Evolutionary conservation across 768 basidiomycete species (phyloP).

Genomic region (Mycena haematopus): DNA sequence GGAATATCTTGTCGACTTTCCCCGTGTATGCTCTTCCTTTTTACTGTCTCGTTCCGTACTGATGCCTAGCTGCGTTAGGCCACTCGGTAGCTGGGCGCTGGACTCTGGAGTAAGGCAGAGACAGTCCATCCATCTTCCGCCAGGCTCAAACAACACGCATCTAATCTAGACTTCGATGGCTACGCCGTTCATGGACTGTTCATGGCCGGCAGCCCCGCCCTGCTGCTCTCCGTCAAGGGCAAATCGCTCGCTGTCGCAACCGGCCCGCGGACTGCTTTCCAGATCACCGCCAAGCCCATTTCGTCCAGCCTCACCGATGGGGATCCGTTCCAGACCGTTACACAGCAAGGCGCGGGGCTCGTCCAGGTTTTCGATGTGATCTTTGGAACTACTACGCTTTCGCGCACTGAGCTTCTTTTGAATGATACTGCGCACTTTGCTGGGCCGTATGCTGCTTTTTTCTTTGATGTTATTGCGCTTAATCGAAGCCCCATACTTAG

Average conservation of each 20-base stretch:
- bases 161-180: conserved; percentile 48
- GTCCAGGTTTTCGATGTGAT: conserved; percentile 52
- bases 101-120: conserved; percentile 41
- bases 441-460: conserved; percentile 30
- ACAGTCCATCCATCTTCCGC: neutral
- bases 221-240: conserved; percentile 50
- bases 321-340: conserved; percentile 40
- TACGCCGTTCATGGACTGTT: too few species aligned
- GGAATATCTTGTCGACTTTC: conserved; percentile 46
- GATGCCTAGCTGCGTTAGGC: conserved; percentile 50
- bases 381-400: conserved; percentile 46
- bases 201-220: conserved; percentile 48
- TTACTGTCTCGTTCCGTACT: conserved; percentile 53
- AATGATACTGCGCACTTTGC: conserved; percentile 48
- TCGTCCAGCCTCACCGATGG: conserved; percentile 28
- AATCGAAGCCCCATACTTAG: conserved; percentile 19
- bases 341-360: conserved; percentile 46
- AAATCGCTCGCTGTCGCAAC: conserved; percentile 41
- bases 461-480: conserved; percentile 59
- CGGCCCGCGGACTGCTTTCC: conserved; percentile 4
- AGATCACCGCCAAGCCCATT: conserved; percentile 14
- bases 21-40: conserved; percentile 55
- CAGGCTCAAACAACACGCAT: too few species aligned
- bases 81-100: conserved; percentile 47
- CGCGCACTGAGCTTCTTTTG: conserved; percentile 48